phyloP scores from a whole-genome alignment of 2,329 filamentous ascomycete species.

The Cyphellophora europaea region DNA sequence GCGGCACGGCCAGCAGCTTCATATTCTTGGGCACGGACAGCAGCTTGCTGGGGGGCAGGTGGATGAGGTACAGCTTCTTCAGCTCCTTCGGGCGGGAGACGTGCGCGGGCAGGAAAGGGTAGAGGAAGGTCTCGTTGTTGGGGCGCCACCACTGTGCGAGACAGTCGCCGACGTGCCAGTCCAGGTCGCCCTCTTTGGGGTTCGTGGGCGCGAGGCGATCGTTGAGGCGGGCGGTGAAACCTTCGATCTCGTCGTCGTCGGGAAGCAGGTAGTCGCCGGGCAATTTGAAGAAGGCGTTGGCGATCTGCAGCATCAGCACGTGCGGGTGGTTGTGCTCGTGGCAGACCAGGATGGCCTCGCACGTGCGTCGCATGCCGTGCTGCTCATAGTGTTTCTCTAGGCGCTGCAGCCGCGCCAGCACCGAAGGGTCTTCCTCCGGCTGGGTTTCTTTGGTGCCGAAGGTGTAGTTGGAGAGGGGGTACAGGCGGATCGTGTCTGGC shows the following conservation, averaged over 20 bases:
- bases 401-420: conserved; percentile 81
- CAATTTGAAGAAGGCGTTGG: conserved; percentile 98
- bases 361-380: conserved; percentile 94
- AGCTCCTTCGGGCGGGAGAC: conserved; percentile 96
- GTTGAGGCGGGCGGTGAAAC: conserved; percentile 90
- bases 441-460: conserved; percentile 98
- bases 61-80: conserved; percentile 98
- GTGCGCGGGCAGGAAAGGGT: conserved; percentile 93
- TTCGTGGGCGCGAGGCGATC: conserved; percentile 91
- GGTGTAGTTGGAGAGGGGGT: conserved; percentile 95
- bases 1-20: conserved; percentile 92
- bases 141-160: conserved; percentile 97
- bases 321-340: conserved; percentile 99
- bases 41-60: conserved; percentile 85
- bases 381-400: conserved; percentile 90
- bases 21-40: conserved; percentile 98
- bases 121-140: conserved; percentile 99
- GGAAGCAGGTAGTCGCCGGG: conserved; percentile 89
- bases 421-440: conserved; percentile 93
- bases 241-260: conserved; percentile 78
- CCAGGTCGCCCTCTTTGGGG: conserved; percentile 54
- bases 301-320: conserved; percentile 97
- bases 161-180: conserved; percentile 92
- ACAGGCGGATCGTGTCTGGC: conserved; percentile 79
- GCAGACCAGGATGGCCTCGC: conserved; percentile 93